A percentile compares a stretch with the other conserved stretches of the same genome.
phyloP scores from a whole-genome alignment of 768 basidiomycete genomes.

The Calocera cornea region DNA sequence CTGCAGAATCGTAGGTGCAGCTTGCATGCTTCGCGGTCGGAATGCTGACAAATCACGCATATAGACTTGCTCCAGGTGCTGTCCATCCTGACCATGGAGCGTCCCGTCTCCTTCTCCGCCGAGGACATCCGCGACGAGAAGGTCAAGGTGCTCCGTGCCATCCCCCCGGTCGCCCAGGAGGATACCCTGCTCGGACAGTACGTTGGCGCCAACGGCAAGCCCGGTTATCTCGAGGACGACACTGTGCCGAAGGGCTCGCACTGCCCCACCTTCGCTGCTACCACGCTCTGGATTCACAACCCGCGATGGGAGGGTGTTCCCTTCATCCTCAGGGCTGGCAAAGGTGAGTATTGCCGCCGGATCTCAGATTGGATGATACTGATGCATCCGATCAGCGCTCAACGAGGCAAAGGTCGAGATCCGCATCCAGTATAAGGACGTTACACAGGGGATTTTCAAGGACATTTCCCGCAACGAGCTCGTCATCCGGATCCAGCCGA shows the following conservation, averaged over 20 bases:
- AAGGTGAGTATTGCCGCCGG: slow-evolving; percentile 43
- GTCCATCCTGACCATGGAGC: slow-evolving; percentile 92
- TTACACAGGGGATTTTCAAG: slow-evolving; percentile 91
- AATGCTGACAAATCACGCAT: slow-evolving; percentile 14
- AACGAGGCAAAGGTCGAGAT: slow-evolving; percentile 99
- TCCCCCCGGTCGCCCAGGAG: slow-evolving; percentile 59
- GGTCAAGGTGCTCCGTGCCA: slow-evolving; percentile 91
- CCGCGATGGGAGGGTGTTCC: slow-evolving; percentile 98
- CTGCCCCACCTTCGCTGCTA: slow-evolving; percentile 90
- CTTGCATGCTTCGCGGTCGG: background rate
- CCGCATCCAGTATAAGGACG: slow-evolving; percentile 95
- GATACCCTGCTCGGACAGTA: slow-evolving; percentile 94
- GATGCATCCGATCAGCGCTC: slow-evolving; percentile 41
- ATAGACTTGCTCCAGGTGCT: slow-evolving; percentile 92
- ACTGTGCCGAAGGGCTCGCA: slow-evolving; percentile 85
- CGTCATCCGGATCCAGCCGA: slow-evolving; percentile 92
- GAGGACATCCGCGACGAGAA: slow-evolving; percentile 99
- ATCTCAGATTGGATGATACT: slow-evolving; percentile 3
- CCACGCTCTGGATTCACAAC: slow-evolving; percentile 82
- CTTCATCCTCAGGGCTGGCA: slow-evolving; percentile 95
- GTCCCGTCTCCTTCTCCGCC: slow-evolving; percentile 90
- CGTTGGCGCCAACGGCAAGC: slow-evolving; percentile 73
- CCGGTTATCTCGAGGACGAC: slow-evolving; percentile 97
- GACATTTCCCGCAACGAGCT: slow-evolving; percentile 94
- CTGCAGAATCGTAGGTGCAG: slow-evolving; percentile 83